Evolutionary conservation across 2,329 filamentous ascomycete species (phyloP).

Genomic region (Whalleya microplaca): DNA sequence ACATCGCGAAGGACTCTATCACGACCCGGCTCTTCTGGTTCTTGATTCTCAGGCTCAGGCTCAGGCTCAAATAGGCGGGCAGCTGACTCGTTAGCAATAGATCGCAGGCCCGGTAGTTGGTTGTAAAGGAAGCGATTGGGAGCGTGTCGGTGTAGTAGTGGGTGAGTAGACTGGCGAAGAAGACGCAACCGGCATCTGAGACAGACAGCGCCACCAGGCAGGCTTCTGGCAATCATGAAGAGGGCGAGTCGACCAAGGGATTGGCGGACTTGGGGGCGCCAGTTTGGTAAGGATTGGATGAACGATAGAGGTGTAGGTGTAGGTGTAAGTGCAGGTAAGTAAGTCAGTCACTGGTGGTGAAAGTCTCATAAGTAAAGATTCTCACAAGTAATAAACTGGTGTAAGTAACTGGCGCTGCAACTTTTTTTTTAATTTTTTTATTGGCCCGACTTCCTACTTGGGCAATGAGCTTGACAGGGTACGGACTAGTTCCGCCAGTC

Average conservation of each 20-base stretch:
- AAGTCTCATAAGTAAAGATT: no score
- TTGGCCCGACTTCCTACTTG: slow-evolving; percentile 2
- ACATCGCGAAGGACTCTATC: neutral
- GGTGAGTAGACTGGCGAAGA: slow-evolving; percentile 28
- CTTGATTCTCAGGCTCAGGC: neutral
- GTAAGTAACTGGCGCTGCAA: neutral
- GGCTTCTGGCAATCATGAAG: slow-evolving; percentile 41
- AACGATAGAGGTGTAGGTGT: no score
- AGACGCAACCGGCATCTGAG: slow-evolving; percentile 44
- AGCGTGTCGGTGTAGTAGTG: slow-evolving; percentile 9
- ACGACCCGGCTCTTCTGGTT: neutral
- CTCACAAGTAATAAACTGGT: no score
- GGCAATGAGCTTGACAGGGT: slow-evolving; percentile 2
- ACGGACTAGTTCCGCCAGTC: neutral
- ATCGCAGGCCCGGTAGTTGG: slow-evolving; percentile 10
- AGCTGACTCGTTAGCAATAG: slow-evolving; percentile 7
- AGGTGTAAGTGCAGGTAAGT: no score
- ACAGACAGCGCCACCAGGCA: slow-evolving; percentile 42
- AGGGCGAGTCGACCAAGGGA: no score
- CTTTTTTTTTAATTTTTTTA: slow-evolving; percentile 4
- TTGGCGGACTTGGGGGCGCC: no score
- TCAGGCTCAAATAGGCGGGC: neutral
- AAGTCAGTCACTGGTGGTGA: no score
- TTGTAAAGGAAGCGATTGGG: slow-evolving; percentile 6
- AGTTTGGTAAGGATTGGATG: no score